These are phyloP conservation scores for Fallopia convolvulus DNA, from an alignment of 148 eudicot genomes.

Conservation along the genomic window DNA sequence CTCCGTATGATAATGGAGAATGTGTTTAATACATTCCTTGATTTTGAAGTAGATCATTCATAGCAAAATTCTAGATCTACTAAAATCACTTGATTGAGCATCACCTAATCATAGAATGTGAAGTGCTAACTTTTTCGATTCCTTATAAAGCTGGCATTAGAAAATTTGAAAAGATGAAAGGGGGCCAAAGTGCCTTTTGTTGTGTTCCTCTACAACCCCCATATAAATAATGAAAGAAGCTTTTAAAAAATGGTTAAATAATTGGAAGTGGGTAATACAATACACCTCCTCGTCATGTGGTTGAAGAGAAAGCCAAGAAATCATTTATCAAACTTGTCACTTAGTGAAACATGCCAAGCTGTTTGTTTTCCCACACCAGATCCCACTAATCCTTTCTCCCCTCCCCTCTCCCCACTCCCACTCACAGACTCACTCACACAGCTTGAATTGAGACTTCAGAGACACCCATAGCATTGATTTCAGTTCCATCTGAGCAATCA, in stretches of 20 bases:
- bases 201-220: background rate
- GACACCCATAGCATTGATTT: background rate
- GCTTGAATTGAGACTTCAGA: background rate
- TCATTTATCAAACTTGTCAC: constrained; percentile 28
- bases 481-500: constrained; percentile 5
- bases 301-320: background rate
- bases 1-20: background rate
- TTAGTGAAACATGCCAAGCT: constrained; percentile 33
- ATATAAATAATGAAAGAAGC: background rate
- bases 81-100: background rate
- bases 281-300: constrained; percentile 24
- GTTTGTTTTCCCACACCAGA: constrained; percentile 6
- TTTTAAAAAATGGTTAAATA: background rate
- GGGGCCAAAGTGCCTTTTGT: constrained; percentile 8
- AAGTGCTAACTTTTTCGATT: background rate
- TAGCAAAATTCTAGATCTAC: background rate
- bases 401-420: background rate
- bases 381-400: constrained; percentile 13
- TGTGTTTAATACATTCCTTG: background rate
- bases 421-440: background rate
- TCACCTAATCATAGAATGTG: constrained; percentile 5
- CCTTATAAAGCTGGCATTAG: background rate
- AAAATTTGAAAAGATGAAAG: background rate
- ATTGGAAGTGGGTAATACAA: constrained; percentile 5
- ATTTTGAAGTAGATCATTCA: background rate